Evolutionary conservation across 495 filamentous ascomycete species (phyloP).

Genomic region (Pyrenula aspistea): DNA sequence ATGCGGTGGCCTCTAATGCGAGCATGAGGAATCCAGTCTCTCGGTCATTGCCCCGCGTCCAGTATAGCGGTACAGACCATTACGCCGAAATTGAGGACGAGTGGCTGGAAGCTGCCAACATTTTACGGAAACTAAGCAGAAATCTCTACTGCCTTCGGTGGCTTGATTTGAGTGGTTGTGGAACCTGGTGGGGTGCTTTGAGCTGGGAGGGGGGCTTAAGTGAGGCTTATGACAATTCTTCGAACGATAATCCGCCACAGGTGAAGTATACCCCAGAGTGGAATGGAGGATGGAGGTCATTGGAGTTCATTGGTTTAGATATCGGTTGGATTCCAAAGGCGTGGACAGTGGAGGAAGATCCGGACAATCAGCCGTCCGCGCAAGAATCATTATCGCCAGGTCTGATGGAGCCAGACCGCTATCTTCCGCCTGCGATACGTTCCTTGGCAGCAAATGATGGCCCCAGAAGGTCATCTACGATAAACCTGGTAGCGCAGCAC

Average conservation of each 20-base stretch:
- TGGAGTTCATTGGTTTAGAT: conserved; percentile 34
- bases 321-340: conserved; percentile 31
- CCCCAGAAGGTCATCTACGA: neutral
- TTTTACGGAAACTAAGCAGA: conserved; percentile 57
- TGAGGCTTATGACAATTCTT: conserved; percentile 15
- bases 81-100: conserved; percentile 58
- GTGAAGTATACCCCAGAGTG: conserved; percentile 28
- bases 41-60: conserved; percentile 30
- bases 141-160: conserved; percentile 61
- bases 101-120: conserved; percentile 54
- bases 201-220: conserved; percentile 23
- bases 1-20: conserved; percentile 29
- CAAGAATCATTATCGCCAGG: neutral
- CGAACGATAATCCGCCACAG: conserved; percentile 1
- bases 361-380: neutral
- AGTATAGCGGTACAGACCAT: conserved; percentile 49
- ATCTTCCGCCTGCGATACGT: neutral
- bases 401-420: neutral
- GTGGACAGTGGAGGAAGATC: conserved; percentile 1
- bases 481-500: conserved; percentile 9
- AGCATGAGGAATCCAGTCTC: conserved; percentile 21
- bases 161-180: conserved; percentile 72
- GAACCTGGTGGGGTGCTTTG: conserved; percentile 57
- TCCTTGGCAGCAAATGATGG: neutral
- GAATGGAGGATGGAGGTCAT: conserved; percentile 36